These are phyloP conservation scores for Schoenoplectus triqueter DNA, from an alignment of 202 grass and related monocot genomes.

Conservation along the genomic window DNA sequence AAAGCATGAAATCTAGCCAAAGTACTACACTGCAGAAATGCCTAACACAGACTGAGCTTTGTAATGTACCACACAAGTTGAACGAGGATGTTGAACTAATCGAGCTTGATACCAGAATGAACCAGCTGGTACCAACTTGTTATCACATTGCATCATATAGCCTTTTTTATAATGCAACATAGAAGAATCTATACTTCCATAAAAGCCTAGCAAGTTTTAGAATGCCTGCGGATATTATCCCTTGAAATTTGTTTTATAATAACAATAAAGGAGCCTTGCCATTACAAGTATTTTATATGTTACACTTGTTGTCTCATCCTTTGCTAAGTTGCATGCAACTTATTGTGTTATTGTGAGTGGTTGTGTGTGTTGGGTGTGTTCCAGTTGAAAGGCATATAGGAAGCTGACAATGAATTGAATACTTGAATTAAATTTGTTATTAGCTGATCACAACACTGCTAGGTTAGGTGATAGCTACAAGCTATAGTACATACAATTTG, in stretches of 20 bases:
- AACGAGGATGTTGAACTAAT: constrained; percentile 1
- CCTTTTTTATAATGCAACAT: not conserved
- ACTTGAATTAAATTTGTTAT: constrained; percentile 16
- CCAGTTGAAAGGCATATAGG: constrained; percentile 41
- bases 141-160: constrained; percentile 6
- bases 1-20: not conserved
- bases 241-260: not conserved
- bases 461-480: constrained; percentile 35
- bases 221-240: not conserved
- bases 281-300: constrained; percentile 18
- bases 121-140: constrained; percentile 1
- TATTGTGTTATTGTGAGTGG: constrained; percentile 29
- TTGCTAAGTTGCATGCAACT: constrained; percentile 23
- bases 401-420: constrained; percentile 9
- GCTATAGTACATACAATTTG: constrained; percentile 23
- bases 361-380: constrained; percentile 37
- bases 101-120: constrained; percentile 4
- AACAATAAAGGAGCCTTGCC: constrained; percentile 7
- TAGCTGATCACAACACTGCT: constrained; percentile 25
- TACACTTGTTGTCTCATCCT: constrained; percentile 27
- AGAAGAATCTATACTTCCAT: constrained; percentile 22
- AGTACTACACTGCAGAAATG: not conserved
- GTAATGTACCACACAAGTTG: constrained; percentile 18
- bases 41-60: not conserved
- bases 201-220: constrained; percentile 13